A percentile compares a stretch with the other conserved stretches of the same genome.
Evolutionary conservation across 108 stramenopile genomes (phyloP).

Genomic region (Aurantiochytrium sp.): DNA sequence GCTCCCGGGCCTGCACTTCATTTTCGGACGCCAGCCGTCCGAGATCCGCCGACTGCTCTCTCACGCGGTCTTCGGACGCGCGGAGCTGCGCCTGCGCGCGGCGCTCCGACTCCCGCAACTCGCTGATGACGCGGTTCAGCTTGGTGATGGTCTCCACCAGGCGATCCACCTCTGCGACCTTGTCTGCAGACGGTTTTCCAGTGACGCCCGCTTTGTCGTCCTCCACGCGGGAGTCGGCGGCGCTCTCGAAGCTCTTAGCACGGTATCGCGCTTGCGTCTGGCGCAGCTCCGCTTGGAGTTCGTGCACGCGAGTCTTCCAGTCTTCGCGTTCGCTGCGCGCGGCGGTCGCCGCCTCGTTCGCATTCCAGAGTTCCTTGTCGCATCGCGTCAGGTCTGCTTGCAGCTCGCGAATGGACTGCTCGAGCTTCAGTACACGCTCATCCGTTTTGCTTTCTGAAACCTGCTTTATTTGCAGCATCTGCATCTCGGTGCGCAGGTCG

Average conservation of each 20-base stretch:
- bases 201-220: no score
- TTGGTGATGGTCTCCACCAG: not conserved
- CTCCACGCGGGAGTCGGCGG: not conserved
- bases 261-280: not conserved
- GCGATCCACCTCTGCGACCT: not conserved
- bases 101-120: not conserved
- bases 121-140: not conserved
- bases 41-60: not conserved
- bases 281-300: not conserved
- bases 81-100: not conserved
- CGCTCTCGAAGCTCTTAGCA: not conserved
- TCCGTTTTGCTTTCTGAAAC: not conserved
- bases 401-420: not conserved
- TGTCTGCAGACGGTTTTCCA: no score
- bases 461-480: not conserved
- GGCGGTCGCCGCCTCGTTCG: not conserved
- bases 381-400: not conserved
- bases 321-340: not conserved
- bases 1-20: not conserved
- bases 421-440: not conserved
- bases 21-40: not conserved
- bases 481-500: not conserved
- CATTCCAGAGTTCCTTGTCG: not conserved
- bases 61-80: not conserved
- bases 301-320: not conserved